Evolutionary conservation across 176 grass and related monocot genomes (phyloP).

Genomic region (Areca catechu): DNA sequence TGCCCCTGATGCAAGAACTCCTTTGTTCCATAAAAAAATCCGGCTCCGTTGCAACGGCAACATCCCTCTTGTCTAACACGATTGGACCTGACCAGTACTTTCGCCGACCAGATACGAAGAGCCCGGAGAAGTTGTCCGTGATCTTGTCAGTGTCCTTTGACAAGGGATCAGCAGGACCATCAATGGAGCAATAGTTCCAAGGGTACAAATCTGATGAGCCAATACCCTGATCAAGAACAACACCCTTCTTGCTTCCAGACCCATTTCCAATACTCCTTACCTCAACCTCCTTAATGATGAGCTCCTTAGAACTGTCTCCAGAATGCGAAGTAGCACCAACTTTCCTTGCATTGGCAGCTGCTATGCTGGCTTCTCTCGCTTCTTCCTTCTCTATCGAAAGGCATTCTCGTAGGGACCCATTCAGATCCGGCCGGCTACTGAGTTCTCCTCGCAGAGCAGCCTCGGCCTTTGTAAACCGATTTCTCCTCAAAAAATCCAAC

Average conservation of each 20-base stretch:
- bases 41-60: conserved; percentile 4
- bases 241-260: conserved; percentile 7
- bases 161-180: background rate
- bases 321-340: background rate
- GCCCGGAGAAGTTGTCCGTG: background rate
- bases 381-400: conserved; percentile 5
- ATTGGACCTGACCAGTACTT: background rate
- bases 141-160: background rate
- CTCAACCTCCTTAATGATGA: conserved; percentile 19
- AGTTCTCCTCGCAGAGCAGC: conserved; percentile 76
- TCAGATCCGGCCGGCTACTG: conserved; percentile 29
- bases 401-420: conserved; percentile 16
- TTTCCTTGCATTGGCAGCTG: background rate
- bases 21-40: background rate
- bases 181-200: conserved; percentile 1
- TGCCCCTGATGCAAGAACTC: background rate
- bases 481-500: conserved; percentile 78
- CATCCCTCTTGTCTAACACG: conserved; percentile 7
- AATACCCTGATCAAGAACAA: background rate
- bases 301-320: background rate
- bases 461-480: conserved; percentile 81
- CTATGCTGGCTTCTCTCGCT: background rate
- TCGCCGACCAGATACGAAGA: background rate
- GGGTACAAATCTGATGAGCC: conserved; percentile 3
- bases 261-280: conserved; percentile 12